phyloP scores from a whole-genome alignment of 2,329 filamentous ascomycete genomes.

The Fusarium illudens region DNA sequence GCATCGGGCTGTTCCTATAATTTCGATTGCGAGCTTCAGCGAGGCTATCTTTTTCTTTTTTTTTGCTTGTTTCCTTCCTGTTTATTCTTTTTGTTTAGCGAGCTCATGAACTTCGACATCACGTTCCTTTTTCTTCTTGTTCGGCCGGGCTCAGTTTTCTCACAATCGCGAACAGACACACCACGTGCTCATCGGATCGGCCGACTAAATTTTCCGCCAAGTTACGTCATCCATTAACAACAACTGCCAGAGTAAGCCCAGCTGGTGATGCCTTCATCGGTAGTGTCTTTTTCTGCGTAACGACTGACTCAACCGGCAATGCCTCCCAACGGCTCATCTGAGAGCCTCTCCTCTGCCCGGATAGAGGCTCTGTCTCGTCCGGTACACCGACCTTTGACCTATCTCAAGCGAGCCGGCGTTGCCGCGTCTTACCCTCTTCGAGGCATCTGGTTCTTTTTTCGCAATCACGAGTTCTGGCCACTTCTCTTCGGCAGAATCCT shows the following conservation, averaged over 20 bases:
- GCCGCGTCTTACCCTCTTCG: conserved; percentile 67
- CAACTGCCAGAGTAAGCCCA: neutral
- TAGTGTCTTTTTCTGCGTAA: neutral
- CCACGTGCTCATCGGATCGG: conserved; percentile 10
- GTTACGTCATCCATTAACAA: conserved; percentile 20
- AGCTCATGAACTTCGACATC: neutral
- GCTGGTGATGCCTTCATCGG: conserved; percentile 25
- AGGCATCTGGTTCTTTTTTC: conserved; percentile 84
- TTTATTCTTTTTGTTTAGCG: neutral
- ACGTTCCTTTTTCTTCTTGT: neutral
- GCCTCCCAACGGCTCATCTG: conserved; percentile 20
- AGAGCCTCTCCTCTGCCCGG: conserved; percentile 20
- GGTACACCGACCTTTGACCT: conserved; percentile 51
- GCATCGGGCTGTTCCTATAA: conserved; percentile 53
- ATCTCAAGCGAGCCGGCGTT: conserved; percentile 54
- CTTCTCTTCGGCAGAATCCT: conserved; percentile 80
- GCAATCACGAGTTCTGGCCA: conserved; percentile 82
- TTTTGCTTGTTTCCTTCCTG: no score
- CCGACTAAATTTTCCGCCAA: conserved; percentile 17
- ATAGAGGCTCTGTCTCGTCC: conserved; percentile 32
- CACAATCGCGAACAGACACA: neutral
- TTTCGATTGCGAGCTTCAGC: neutral
- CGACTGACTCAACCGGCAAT: conserved; percentile 17
- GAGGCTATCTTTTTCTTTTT: neutral
- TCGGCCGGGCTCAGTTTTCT: neutral